Base-by-base conservation (phyloP, 176 grass and related monocot species). In the Oryza brachyantha region DNA sequence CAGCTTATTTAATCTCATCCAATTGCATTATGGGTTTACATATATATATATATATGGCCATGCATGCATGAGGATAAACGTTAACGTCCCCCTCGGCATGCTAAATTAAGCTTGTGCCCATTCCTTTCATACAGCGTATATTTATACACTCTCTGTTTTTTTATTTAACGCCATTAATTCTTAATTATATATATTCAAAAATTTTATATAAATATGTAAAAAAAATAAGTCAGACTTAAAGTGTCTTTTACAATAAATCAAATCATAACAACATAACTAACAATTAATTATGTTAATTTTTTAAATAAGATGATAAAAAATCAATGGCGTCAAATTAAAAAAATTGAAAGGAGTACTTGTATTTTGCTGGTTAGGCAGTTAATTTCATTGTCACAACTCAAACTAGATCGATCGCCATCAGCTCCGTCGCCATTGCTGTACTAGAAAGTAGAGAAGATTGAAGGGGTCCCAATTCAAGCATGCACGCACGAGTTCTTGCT, bases 51-150 rank as follows among this genome's bases (percentile, higher is more conserved):
- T 32, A 36, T 57, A 57, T 57, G 52, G 4, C 48, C 64, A 48
- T 31, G 37, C 64, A 48, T 31, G 37, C 64, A 48, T 24, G 29
- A 77, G 64, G 82, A 77, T 77, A 70, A 84, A 5, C 5, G 13
- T 61, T 35, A 14, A 59, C 8, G 57, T 81, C 67, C 8, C 55
- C 61, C 39, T 29, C 73, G 61, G 41, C 82, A 84, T 71, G 55
- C 74, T 52, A 70, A 54, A 38, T 38, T 71, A 64, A 79, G 58
- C 16, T 26, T 50, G n/a, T 50, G 65, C 11, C 37, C 66, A 61
- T 69, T 31, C n/a, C 10, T n/a, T n/a, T n/a, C n/a, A n/a, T n/a
- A n/a, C n/a, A n/a, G n/a, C n/a, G n/a, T n/a, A n/a, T n/a, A n/a
- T n/a, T n/a, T n/a, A n/a, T n/a, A n/a, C n/a, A n/a, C n/a, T n/a